Conservation (phyloP, 768 basidiomycete species). For the Mycena crocata region DNA sequence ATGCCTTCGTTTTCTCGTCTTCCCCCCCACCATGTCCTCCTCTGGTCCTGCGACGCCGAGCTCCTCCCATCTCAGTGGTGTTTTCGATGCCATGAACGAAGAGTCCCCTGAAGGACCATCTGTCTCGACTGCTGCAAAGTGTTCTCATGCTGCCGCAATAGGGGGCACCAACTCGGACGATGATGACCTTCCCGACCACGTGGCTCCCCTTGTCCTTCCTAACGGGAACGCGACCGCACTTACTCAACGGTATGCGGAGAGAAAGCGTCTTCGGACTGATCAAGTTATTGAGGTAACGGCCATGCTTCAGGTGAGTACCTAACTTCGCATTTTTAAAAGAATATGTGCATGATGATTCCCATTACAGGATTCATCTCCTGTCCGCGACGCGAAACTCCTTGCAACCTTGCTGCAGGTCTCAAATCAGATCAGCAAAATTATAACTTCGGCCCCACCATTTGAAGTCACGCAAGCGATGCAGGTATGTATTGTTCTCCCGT, state of each 20-base stretch:
- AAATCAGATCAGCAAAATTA: not conserved
- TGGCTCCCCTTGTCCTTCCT: not conserved
- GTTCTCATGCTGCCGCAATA: not conserved
- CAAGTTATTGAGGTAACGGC: not conserved
- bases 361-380: not conserved
- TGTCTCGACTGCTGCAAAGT: not conserved
- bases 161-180: not conserved
- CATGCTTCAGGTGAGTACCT: not conserved
- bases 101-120: not conserved
- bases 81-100: not conserved
- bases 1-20: not conserved
- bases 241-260: not conserved
- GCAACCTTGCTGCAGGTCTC: not conserved
- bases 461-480: not conserved
- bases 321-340: not conserved
- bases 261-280: not conserved
- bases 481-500: not conserved
- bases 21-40: not conserved
- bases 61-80: not conserved
- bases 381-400: not conserved
- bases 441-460: not conserved
- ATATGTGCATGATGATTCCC: not conserved
- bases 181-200: not conserved
- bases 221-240: not conserved
- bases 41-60: not conserved